Evolutionary conservation across 23 red algal species (phyloP).

Genomic region (Gracilaria gracilis): DNA sequence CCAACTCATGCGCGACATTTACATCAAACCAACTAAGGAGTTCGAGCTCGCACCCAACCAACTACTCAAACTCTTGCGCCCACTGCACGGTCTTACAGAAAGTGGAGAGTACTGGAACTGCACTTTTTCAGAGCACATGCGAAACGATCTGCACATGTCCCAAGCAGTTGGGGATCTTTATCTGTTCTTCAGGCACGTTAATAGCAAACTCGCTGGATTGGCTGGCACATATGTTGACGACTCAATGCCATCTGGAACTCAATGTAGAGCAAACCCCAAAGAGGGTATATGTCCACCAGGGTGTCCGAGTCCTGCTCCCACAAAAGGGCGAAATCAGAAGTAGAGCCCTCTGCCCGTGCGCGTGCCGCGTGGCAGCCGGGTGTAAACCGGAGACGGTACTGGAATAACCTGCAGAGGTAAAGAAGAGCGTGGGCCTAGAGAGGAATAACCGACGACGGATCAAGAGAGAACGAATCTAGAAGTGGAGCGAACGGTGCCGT

Average conservation of each 20-base stretch:
- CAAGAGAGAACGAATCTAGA: too few relatives aligned
- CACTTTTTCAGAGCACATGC: conserved; percentile 40
- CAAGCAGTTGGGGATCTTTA: conserved; percentile 3
- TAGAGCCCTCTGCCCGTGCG: too few relatives aligned
- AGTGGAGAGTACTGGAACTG: conserved; percentile 50
- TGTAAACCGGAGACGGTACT: too few relatives aligned
- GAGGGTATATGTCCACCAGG: too few relatives aligned
- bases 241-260: conserved; percentile 4
- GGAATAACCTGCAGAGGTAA: too few relatives aligned
- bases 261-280: too few relatives aligned
- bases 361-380: too few relatives aligned
- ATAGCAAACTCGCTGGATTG: conserved; percentile 24
- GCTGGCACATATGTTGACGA: conserved; percentile 47
- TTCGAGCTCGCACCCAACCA: conserved; percentile 48
- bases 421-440: too few relatives aligned
- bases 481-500: too few relatives aligned
- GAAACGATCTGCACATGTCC: conserved; percentile 43
- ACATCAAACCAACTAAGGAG: conserved; percentile 28
- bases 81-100: conserved; percentile 40
- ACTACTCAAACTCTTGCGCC: conserved; percentile 38
- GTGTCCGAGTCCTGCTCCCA: too few relatives aligned
- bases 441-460: too few relatives aligned
- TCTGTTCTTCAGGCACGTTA: conserved; percentile 36
- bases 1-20: conserved; percentile 38
- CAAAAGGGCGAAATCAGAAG: too few relatives aligned